These are phyloP conservation scores for Rhodamnia argentea DNA, from an alignment of 345 rosid genomes.

Conservation along the genomic window DNA sequence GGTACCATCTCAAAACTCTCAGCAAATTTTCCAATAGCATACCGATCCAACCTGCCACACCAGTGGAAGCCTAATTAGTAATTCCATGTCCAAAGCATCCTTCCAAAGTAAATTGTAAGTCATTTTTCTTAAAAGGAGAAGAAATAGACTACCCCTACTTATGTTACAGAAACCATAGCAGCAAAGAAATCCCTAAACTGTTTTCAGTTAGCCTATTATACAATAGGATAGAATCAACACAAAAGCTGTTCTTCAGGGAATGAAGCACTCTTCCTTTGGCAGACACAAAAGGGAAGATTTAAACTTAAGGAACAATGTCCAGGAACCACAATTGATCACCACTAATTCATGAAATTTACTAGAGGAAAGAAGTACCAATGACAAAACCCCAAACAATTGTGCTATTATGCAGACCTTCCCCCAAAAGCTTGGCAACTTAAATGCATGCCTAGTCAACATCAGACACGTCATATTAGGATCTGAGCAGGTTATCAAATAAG, in stretches of 20 bases:
- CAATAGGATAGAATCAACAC: neutral
- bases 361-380: constrained; percentile 25
- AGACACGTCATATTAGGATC: neutral
- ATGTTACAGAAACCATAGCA: neutral
- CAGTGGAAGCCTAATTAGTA: neutral
- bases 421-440: constrained; percentile 81
- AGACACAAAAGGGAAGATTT: neutral
- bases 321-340: neutral
- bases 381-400: constrained; percentile 72
- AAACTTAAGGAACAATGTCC: neutral
- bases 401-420: constrained; percentile 81
- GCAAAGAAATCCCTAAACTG: neutral
- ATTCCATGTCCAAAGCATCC: neutral
- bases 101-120: neutral
- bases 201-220: neutral
- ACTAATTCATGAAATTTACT: neutral
- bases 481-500: neutral
- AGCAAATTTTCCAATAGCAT: constrained; percentile 87
- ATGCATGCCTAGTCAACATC: constrained; percentile 61
- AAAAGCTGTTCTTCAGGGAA: neutral
- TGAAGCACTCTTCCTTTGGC: neutral
- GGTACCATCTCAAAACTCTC: constrained; percentile 95
- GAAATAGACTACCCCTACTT: neutral
- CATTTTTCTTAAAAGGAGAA: neutral
- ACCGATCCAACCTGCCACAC: constrained; percentile 73